phyloP scores from a whole-genome alignment of 805 yeast genomes.

The Blastobotrys americana region DNA sequence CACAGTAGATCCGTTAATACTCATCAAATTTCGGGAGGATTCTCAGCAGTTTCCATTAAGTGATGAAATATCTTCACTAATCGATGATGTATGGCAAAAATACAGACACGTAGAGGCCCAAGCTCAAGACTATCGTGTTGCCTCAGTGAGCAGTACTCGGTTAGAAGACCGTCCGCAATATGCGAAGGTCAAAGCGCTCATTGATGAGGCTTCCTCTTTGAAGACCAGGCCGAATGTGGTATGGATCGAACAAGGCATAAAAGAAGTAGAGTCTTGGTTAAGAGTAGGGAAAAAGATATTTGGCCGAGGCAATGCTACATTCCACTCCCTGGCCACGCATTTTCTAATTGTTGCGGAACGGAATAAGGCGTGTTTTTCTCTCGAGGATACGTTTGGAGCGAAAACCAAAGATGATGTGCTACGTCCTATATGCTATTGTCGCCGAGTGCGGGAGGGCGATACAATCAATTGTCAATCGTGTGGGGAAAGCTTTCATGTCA shows the following conservation, averaged over 20 bases:
- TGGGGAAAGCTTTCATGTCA: conserved; percentile 90
- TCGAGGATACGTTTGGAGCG: conserved; percentile 18
- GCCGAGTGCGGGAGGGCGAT: conserved; percentile 68
- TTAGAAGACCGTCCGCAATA: conserved; percentile 30
- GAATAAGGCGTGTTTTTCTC: conserved; percentile 9
- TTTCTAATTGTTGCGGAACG: conserved; percentile 22
- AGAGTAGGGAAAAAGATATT: conserved; percentile 30
- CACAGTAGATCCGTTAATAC: not conserved
- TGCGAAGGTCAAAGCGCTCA: conserved; percentile 24
- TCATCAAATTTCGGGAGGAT: not conserved
- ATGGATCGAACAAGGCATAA: conserved; percentile 21
- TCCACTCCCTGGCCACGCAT: conserved; percentile 27
- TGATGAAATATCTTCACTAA: conserved; percentile 13
- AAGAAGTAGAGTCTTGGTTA: conserved; percentile 35
- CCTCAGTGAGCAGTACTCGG: not conserved
- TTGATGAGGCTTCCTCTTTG: conserved; percentile 22
- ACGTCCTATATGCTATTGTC: conserved; percentile 42
- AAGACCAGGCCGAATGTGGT: conserved; percentile 16
- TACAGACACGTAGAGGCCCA: conserved; percentile 15
- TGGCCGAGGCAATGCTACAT: conserved; percentile 33
- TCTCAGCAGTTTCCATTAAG: conserved; percentile 10
- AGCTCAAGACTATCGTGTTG: conserved; percentile 6
- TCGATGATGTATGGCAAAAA: conserved; percentile 16
- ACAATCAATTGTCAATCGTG: conserved; percentile 87
- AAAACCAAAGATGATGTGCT: conserved; percentile 57